Base-by-base conservation (phyloP, 495 filamentous ascomycete genomes). In the Glonium stellatum region DNA sequence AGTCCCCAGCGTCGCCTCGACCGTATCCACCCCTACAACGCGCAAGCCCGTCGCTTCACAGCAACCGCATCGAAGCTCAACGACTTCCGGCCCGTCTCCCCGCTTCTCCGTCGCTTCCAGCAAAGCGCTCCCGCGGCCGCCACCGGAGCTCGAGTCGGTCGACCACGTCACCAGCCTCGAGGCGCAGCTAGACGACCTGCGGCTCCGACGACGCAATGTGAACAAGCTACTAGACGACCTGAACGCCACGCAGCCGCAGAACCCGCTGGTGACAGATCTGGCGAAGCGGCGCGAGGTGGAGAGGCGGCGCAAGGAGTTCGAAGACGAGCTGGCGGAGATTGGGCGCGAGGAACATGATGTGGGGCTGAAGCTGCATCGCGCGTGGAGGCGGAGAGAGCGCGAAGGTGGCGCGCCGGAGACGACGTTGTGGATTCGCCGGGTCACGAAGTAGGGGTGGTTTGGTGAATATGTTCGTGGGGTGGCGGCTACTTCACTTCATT, bases 331-430 rank as follows among this genome's bases (percentile, higher is more conserved):
- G 39, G 86, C 85, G 8, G 89, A 95, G 54, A 82, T 96, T 23
- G 80, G 83, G 74, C 78, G 83, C 59, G 84, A 93, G 72, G 84
- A 91, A 68, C 90, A 96, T 68, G 92, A 96, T 61, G 76, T 92
- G 41, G 92, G 92, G 10, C 69, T 97, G 66, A 89, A 84, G 74
- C 71, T 96, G 44, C 84, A 92, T 68, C 74, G 90, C 51, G 88
- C 89, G 5, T 92, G 85, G 74, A 92, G 89, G 71, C 79, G 87
- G 58, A 68, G 66, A 59, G 72, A 75, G 51, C 54, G 58, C 21
- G 75, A 80, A 47, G 87, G 91, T 66, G 79, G 81, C 47, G 80
- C 84, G 51, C 80, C 76, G 4, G 75, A 88, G 11, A 88, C 84
- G 5, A 82, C 82, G 59, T 71, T 97, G 18, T 97, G 92, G 92